Base-by-base conservation (phyloP, 441 rosid species). In the Daphne laureola region DNA sequence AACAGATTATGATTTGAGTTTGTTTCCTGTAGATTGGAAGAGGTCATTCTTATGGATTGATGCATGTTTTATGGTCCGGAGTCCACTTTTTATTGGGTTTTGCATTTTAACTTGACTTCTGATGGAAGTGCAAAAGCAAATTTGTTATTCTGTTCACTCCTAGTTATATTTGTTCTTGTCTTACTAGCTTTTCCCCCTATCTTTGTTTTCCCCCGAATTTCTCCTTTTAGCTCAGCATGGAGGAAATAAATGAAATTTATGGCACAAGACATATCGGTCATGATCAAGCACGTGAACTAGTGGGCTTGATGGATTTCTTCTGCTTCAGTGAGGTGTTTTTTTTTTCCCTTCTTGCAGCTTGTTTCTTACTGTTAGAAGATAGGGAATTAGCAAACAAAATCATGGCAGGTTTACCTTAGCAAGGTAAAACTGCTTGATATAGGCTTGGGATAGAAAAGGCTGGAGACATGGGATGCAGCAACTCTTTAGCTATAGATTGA, bases 301-400 rank as follows among this genome's bases (percentile, higher is more conserved):
- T 85, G 66, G 97, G 97, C 53, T 78, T 93, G 76, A 93, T 93
- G 98, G 97, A 93, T 77, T 82, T 89, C 79, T 93, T 93, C 72
- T 93, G 98, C 75, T 93, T 93, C 73, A 93, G 91, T 41, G 97
- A 93, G 96, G 97, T 93, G 23, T 18, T 18, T 18, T 18, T 18
- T 18, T 3, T 3, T 17, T 48, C 74, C 76, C 65, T 62, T 13
- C 14, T 54, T 49, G 25, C 49, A 2, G 53, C 44, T 13, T 49
- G 58, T 58, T 53, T 12, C 8, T 3, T 18, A 18, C 23, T 1
- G 23, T 18, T 18, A 18, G 23, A 18, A 18, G 23, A 18, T 18
- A 18, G 1, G 23, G 23, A 1, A 18, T 18, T 18, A 38, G 38
- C 16, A 17, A 51, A 13, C 15, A 21, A 57, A 50, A 54, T 26